Conservation (phyloP, 208 protist species). For the Leishmania tarentolae region DNA sequence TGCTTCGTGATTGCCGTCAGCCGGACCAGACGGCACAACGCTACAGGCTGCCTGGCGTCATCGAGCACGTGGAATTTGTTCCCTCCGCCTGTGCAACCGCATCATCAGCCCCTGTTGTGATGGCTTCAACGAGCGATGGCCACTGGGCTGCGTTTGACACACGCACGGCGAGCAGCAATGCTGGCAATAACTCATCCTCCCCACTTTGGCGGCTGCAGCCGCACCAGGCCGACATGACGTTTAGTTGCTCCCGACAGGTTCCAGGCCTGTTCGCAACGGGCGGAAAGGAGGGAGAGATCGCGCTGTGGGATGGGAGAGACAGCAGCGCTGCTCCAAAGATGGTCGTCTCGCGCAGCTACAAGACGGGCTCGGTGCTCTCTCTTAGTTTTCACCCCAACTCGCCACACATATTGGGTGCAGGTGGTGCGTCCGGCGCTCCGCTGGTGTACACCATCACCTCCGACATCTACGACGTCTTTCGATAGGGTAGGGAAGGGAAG, state of each 20-base stretch:
- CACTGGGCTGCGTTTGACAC: slow-evolving; percentile 75
- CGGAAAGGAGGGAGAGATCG: slow-evolving; percentile 87
- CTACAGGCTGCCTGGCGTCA: slow-evolving; percentile 50
- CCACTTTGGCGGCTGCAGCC: slow-evolving; percentile 65
- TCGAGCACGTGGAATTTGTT: slow-evolving; percentile 80
- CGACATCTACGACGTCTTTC: slow-evolving; percentile 70
- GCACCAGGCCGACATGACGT: slow-evolving; percentile 74
- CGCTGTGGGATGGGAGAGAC: slow-evolving; percentile 84
- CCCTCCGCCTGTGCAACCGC: slow-evolving; percentile 25
- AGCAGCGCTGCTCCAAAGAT: slow-evolving; percentile 20
- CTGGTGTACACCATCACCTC: slow-evolving; percentile 91
- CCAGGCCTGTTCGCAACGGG: slow-evolving; percentile 85
- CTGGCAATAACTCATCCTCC: neutral
- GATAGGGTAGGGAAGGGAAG: neutral
- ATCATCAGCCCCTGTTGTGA: slow-evolving; percentile 31
- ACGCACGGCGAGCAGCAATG: slow-evolving; percentile 39
- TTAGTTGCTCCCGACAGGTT: slow-evolving; percentile 74
- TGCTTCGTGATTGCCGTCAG: slow-evolving; percentile 85
- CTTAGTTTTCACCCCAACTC: slow-evolving; percentile 88
- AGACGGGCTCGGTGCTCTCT: slow-evolving; percentile 83
- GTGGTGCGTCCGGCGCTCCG: slow-evolving; percentile 77
- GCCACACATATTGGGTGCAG: slow-evolving; percentile 85
- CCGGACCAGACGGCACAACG: slow-evolving; percentile 60
- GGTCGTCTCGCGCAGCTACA: slow-evolving; percentile 76
- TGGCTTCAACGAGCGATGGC: slow-evolving; percentile 77